Base-by-base conservation (phyloP, 2,329 filamentous ascomycete genomes). In the Keithomyces neogunnii region DNA sequence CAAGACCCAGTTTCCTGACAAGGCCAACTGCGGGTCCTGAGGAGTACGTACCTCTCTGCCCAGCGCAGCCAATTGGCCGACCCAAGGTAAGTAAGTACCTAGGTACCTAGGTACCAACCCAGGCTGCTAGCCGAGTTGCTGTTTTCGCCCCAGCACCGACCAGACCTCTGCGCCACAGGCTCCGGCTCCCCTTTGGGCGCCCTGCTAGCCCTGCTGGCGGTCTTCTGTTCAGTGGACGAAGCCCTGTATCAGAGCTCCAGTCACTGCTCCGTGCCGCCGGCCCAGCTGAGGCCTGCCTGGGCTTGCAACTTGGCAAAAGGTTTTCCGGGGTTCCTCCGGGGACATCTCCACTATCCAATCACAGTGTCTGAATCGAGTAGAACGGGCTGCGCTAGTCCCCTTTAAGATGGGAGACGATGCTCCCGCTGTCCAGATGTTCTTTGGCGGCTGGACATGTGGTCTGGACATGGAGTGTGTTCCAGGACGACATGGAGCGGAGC, bases 1-100 rank as follows among this genome's bases (percentile, higher is more conserved):
- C 65, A 63, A 53, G 58, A 53, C 57, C 55, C 48, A 54, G 48
- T 51, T 54, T 49, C 50, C 49, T 47, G 46, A 54, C 52, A 52
- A 47, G 53, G 49, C 49, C 49, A 51, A 49, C 28, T 47, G 47
- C 35, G 51, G 51, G 47, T 28, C 51, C 47, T 26, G 38, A 28
- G 33, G 19, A 43, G 50, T 43, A 47, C 49, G 36, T 48, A 48
- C 49, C 36, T 29, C 31, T 29, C 46, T 35, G 6, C 6, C 36
- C 9, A 10, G 33, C 32, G 10, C 39, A n/a, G 39, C n/a, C 3
- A 39, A 13, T 3, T 13, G 13, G 36, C 5, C 13, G 36, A n/a
- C 11, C 36, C 40, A 26, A 29, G 26, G 40, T 3, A 28, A 9
- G 8, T 11, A n/a, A 11, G 45, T 10, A 31, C 6, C 44, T n/a